Evolutionary conservation across 495 filamentous ascomycete species (phyloP), one percentile per base, ranked within the genome.

Genomic region (Tuber umbilicatum): DNA sequence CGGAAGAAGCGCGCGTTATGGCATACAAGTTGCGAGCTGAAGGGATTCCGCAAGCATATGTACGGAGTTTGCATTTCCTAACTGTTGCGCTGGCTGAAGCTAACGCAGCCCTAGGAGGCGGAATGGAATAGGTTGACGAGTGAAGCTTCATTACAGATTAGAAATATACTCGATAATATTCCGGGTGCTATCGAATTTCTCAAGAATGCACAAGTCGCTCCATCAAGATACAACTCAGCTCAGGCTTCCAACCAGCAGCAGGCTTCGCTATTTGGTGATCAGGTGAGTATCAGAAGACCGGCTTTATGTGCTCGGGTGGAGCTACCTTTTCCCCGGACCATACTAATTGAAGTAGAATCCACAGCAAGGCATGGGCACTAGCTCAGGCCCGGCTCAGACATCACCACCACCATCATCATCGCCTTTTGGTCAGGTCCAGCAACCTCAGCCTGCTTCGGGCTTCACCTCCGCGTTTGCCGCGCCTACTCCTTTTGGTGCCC

Each of bases 1-100:
- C 75, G 1, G 81, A 82, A 70, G 81, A 82, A 73, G 76, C 75
- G 45, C 79, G 81, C 4, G 73, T 82, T 27, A 71, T 76, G 72
- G 78, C 78, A 16, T 82, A 82, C 69, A 74, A 72, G 55, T 71
- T 69, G 39, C 73, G 74, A 50, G 80, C 77, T 21, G 80, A 79
- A 40, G 80, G 80, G 14, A 76, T 75, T 50, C 70, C 69, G 37
- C 71, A 39, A 42, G 75, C 69, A 45, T 81, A 81, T 74, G 80
- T 81, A 72, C 40, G 76, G 75, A 19, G n/a, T 17, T 35, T 31
- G 31, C 21, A 19, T 64, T 35, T 35, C 19, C 55, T 17, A 31
- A 35, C 12, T 35, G 6, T 35, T 31, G 16, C 5, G 10, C 12
- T 35, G 60, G 9, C 21, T 37, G 73, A 60, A 68, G 37, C 77